A percentile compares a stretch with the other conserved stretches of the same genome.
phyloP scores from a whole-genome alignment of 1,284 basidiomycete genomes.

The Microbotryum intermedium region DNA sequence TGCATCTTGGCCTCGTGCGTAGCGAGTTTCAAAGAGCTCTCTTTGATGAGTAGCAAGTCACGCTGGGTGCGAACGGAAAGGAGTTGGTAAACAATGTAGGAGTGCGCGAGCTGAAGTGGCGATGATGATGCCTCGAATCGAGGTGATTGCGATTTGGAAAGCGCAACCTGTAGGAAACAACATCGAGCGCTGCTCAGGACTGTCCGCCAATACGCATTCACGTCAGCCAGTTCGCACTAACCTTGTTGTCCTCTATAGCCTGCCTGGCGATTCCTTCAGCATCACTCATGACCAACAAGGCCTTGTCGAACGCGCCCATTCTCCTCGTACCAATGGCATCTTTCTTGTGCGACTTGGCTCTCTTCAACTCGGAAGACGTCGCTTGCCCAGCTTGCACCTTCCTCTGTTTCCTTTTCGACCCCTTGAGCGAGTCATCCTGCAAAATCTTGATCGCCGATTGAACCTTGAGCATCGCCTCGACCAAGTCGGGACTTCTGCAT shows the following conservation, averaged over 20 bases:
- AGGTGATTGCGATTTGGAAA: slow-evolving; percentile 37
- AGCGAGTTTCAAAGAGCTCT: slow-evolving; percentile 47
- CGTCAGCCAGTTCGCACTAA: slow-evolving; percentile 43
- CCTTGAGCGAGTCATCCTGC: slow-evolving; percentile 37
- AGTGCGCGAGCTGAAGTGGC: slow-evolving; percentile 64
- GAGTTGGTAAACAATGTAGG: slow-evolving; percentile 76
- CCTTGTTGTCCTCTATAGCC: slow-evolving; percentile 67
- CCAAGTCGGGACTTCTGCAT: slow-evolving; percentile 81
- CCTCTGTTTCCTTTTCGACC: neutral
- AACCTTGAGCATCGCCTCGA: slow-evolving; percentile 74
- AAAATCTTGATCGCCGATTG: slow-evolving; percentile 60
- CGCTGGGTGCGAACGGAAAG: slow-evolving; percentile 76
- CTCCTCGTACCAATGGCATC: slow-evolving; percentile 39
- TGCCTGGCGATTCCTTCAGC: slow-evolving; percentile 73
- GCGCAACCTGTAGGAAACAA: slow-evolving; percentile 38
- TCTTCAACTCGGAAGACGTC: slow-evolving; percentile 39
- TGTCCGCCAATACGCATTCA: slow-evolving; percentile 19
- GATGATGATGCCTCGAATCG: slow-evolving; percentile 32
- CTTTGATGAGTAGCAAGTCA: slow-evolving; percentile 67
- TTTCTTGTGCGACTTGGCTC: slow-evolving; percentile 38
- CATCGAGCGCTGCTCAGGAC: neutral
- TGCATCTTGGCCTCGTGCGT: slow-evolving; percentile 37
- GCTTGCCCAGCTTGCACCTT: slow-evolving; percentile 34
- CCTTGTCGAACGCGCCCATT: slow-evolving; percentile 72
- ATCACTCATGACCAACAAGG: slow-evolving; percentile 72